Base-by-base conservation (phyloP, 1,139 yeast genomes). In the Protomyces lactucae-debilis region DNA sequence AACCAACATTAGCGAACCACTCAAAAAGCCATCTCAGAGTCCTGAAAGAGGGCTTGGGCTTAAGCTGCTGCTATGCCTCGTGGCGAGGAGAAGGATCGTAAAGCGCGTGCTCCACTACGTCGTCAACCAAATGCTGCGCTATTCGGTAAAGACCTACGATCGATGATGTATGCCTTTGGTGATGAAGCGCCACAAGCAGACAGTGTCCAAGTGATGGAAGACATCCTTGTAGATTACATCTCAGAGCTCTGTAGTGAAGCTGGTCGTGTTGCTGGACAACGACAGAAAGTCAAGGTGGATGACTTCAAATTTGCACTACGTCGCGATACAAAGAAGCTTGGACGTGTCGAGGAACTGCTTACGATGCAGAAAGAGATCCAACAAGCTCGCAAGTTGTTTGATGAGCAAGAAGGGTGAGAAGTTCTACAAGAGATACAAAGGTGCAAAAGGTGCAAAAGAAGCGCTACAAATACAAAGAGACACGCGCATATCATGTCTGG, bases 281-380 rank as follows among this genome's bases (percentile, higher is more conserved):
- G 95, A 57, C 83, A 83, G 64, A 85, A 95, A 74, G 84, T 92
- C 68, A 87, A 87, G 71, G 86, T 91, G 63, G 96, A 90, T 67
- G 98, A 92, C 73, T 85, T 92, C 76, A 88, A 87, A 70, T 90
- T 90, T 76, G 95, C 90, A 0, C 77, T 92, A 66, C 79, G 96
- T 55, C 83, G 86, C 69, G 98, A 92, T 71, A 88, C 95, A 0
- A 81, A 85, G 65, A 92, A 91, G 73, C 80, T 90, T 59, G 95
- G 96, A 12, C 82, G 98, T 73, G 84, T 91, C 45, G 87, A 88
- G 70, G 95, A 91, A 73, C 82, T 92, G 70, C 80, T 89, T 65
- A 82, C 83, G 59, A 82, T 88, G 73, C 90, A 88, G 70, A 85
- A 85, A 71, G 85, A 83, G 71, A 90, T 92, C 70, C 83, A 85